Evolutionary conservation across 495 filamentous ascomycete species (phyloP), one percentile per base, ranked within the genome.

Genomic region (Xylaria venustula): DNA sequence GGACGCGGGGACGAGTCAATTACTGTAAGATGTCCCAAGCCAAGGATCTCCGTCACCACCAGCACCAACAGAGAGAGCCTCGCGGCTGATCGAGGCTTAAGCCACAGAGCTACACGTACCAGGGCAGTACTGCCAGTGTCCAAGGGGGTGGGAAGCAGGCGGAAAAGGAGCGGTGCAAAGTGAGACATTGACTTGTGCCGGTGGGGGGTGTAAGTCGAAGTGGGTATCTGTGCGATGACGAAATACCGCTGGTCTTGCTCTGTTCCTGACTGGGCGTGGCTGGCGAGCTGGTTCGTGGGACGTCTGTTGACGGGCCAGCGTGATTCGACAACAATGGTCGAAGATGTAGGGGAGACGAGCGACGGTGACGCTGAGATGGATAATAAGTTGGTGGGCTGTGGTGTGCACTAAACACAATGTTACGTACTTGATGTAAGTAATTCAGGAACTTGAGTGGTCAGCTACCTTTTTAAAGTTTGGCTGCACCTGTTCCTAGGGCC

Each of bases 221-320:
- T 30, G 6, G 47, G 41, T 25, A 57, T 22, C 54, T 57, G 54
- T 58, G 55, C 55, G 32, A 58, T 58, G 55, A 58, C 55, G 55
- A 41, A 58, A 58, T 58, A 26, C n/a, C n/a, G 44, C 40, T 22
- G 37, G 12, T 23, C 34, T n/a, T 54, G 20, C 34, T 41, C 34
- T 17, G 14, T 40, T 22, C 52, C 7, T 12, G 20, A 5, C 11
- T 11, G 30, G 5, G 30, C 36, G 11, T 15, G 23, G 23, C 17
- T 15, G 23, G 42, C 15, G n/a, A n/a, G 53, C 37, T 30, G 37
- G 40, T 32, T 22, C 9, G 37, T 11, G 30, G 30, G 30, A 34
- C 5, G 30, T 26, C 20, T 1, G 26, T 32, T 32, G 40, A 23
- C 12, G 14, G n/a, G 3, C 14, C 30, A 30, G 34, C 15, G 36